Conservation (phyloP, 331 rosid genomes). For the Spiraea crenata region DNA sequence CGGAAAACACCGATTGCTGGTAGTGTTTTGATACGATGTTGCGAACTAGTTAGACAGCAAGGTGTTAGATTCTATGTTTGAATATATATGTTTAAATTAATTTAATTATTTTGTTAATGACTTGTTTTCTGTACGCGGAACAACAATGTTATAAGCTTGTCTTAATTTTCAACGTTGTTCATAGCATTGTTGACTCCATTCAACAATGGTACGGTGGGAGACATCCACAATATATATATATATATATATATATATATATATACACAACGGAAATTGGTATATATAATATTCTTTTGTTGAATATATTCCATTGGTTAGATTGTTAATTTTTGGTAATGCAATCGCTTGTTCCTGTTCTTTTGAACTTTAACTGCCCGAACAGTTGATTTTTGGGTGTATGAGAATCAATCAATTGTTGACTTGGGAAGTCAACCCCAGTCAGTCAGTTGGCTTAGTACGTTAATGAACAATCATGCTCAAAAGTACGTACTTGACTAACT, state of each 20-base stretch:
- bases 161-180: not conserved
- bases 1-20: too few species aligned
- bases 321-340: too few species aligned
- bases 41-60: too few species aligned
- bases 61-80: too few species aligned
- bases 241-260: not conserved
- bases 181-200: not conserved
- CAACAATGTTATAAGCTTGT: not conserved
- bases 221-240: not conserved
- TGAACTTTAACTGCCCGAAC: not conserved
- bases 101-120: not conserved
- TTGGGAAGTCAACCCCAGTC: not conserved
- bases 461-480: not conserved
- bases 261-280: too few species aligned
- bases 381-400: not conserved
- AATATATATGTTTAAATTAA: not conserved
- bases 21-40: too few species aligned
- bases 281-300: too few species aligned
- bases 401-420: constrained; percentile 22
- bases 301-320: too few species aligned
- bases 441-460: not conserved
- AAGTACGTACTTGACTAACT: not conserved
- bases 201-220: not conserved
- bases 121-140: not conserved
- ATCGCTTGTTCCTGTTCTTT: not conserved